phyloP scores from a whole-genome alignment of 495 filamentous ascomycete genomes.

The Podospora fimiseda region DNA sequence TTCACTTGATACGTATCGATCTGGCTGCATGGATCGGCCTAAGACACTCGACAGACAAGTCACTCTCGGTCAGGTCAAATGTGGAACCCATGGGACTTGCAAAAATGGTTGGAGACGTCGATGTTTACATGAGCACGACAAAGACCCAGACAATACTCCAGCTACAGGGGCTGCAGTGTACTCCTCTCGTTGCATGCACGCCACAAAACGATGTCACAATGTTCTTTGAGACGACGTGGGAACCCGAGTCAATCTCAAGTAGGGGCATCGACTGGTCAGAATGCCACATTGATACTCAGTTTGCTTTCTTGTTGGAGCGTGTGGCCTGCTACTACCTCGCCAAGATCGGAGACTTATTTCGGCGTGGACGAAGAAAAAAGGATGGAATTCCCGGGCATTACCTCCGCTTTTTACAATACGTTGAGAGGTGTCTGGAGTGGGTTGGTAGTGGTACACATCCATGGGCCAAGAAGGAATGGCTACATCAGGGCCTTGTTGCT shows the following conservation, averaged over 20 bases:
- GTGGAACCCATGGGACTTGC: not conserved
- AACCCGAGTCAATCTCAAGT: too few species aligned
- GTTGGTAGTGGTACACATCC: too few species aligned
- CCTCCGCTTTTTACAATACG: not conserved
- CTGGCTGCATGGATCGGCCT: too few species aligned
- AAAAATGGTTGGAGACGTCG: not conserved
- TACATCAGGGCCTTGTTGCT: not conserved
- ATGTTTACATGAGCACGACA: not conserved
- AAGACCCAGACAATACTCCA: not conserved
- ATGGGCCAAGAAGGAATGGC: too few species aligned
- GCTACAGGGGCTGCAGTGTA: not conserved
- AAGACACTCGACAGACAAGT: too few species aligned
- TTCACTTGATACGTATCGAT: too few species aligned
- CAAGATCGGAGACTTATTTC: not conserved
- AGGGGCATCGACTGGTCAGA: not conserved
- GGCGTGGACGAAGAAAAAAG: not conserved
- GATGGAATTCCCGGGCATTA: not conserved
- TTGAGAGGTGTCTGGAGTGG: too few species aligned
- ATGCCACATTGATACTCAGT: not conserved
- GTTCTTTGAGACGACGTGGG: too few species aligned
- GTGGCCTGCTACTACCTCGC: not conserved
- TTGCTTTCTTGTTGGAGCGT: not conserved
- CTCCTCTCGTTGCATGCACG: not conserved
- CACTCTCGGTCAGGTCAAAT: too few species aligned
- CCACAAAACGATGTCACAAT: too few species aligned